A percentile compares a stretch with the other conserved stretches of the same genome.
Conservation (phyloP, 257 asterid genomes). For the Euphrasia confusa region DNA sequence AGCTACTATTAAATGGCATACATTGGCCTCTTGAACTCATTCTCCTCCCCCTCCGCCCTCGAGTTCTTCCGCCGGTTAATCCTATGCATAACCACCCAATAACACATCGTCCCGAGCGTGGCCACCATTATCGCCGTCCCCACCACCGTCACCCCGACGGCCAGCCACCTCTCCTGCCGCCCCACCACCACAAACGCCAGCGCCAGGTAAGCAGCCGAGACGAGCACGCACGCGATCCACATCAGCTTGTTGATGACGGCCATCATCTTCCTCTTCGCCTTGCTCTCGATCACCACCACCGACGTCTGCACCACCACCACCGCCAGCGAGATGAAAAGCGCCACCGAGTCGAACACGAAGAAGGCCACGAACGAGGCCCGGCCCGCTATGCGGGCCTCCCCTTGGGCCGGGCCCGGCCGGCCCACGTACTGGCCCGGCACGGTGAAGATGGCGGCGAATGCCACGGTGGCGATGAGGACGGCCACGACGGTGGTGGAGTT, state of each 20-base stretch:
- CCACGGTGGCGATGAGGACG: slow-evolving; percentile 48
- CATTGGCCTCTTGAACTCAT: no score
- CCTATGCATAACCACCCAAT: slow-evolving; percentile 48
- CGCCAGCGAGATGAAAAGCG: slow-evolving; percentile 49
- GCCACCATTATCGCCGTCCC: slow-evolving; percentile 45
- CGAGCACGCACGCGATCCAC: slow-evolving; percentile 55
- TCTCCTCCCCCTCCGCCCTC: no score
- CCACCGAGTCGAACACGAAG: slow-evolving; percentile 45
- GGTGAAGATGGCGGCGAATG: slow-evolving; percentile 54
- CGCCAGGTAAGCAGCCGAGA: slow-evolving; percentile 48
- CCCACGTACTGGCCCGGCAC: slow-evolving; percentile 49
- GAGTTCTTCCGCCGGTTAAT: slow-evolving; percentile 29
- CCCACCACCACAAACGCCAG: slow-evolving; percentile 55
- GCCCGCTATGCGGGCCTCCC: slow-evolving; percentile 45
- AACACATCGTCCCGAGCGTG: slow-evolving; percentile 49
- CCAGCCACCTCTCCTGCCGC: slow-evolving; percentile 38
- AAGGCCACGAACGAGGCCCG: slow-evolving; percentile 35
- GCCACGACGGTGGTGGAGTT: slow-evolving; percentile 58
- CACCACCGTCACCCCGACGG: slow-evolving; percentile 40
- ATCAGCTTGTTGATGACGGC: slow-evolving; percentile 50
- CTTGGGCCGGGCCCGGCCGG: slow-evolving; percentile 31
- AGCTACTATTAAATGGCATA: no score
- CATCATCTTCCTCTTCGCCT: slow-evolving; percentile 58
- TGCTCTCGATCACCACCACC: slow-evolving; percentile 50
- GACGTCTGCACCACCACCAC: slow-evolving; percentile 58